These are phyloP conservation scores for Trichoderma parareesei DNA, from an alignment of 495 filamentous ascomycete species.

Conservation along the genomic window DNA sequence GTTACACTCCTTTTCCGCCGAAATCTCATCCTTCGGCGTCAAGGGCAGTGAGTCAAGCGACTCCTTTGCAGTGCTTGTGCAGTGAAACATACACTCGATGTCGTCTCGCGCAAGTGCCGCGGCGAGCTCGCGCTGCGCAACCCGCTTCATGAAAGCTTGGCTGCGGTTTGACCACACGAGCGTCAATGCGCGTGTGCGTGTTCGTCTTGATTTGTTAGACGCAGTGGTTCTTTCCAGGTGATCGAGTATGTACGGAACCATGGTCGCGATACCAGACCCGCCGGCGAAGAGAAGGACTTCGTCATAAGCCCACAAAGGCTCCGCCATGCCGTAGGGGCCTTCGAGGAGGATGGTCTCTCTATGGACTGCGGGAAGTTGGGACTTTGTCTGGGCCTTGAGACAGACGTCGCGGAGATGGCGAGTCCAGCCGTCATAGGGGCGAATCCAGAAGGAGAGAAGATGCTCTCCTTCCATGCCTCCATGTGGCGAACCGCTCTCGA, in stretches of 20 bases:
- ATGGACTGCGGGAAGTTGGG: slow-evolving; percentile 16
- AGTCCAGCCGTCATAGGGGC: slow-evolving; percentile 40
- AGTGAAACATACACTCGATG: slow-evolving; percentile 31
- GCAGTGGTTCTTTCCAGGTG: slow-evolving; percentile 22
- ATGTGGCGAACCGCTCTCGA: no score
- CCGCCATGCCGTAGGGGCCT: slow-evolving; percentile 47
- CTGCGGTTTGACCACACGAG: slow-evolving; percentile 38
- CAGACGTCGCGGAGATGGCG: slow-evolving; percentile 32
- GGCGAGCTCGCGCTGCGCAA: slow-evolving; percentile 25
- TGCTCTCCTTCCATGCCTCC: neutral
- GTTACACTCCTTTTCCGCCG: slow-evolving; percentile 16
- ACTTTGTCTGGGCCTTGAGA: slow-evolving; percentile 9
- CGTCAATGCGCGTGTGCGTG: slow-evolving; percentile 22
- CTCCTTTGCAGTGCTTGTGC: neutral
- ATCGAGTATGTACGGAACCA: slow-evolving; percentile 43
- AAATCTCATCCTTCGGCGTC: neutral
- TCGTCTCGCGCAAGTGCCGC: slow-evolving; percentile 25
- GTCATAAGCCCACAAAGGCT: slow-evolving; percentile 40
- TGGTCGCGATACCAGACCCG: slow-evolving; percentile 49
- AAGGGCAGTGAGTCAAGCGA: neutral
- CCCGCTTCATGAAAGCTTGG: slow-evolving; percentile 25
- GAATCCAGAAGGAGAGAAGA: slow-evolving; percentile 15
- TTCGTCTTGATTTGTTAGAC: slow-evolving; percentile 13
- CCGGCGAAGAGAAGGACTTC: slow-evolving; percentile 50
- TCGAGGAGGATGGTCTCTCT: slow-evolving; percentile 39